Evolutionary conservation across 306 rosid species (phyloP), one percentile per base, ranked within the genome.

Genomic region (Sicyos edulis): DNA sequence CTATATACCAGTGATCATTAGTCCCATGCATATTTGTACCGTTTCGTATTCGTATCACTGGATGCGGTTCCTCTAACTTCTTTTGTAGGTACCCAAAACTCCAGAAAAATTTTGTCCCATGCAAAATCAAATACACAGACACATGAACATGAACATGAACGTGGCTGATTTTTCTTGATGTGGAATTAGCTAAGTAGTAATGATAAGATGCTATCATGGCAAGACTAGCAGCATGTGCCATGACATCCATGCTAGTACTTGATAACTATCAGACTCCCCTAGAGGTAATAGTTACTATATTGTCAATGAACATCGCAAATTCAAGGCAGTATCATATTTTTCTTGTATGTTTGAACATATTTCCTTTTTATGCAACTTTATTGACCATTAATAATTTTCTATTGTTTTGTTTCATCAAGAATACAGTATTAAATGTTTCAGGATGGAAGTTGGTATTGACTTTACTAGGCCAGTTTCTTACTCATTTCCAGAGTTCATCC

Each of bases 401-500:
- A 58, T 5, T 14, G 42, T 6, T 57, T 24, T 58, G 45, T 14
- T 60, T 6, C 47, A 60, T 60, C 67, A 60, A 60, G 67, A 7
- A 60, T 10, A 29, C 20, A 4, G 22, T 16, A 61, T 59, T 16
- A 5, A 37, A 37, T n/a, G 51, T 63, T 37, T 63, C 37, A 37
- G 70, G 3, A 63, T 37, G 70, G 10, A 65, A 4, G n/a, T 17
- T 44, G 21, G 32, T 10, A 64, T 4, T 3, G 12, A 21, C 54
- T 42, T 66, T 11, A 19, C 71, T 42, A 5, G 54, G 34, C 19
- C 24, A 66, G 37, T 20, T 74, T 75, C 99, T 91, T 75, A 95
- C 99, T 83, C 92, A 40, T 87, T 88, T 80, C 90, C 89, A 76
- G 99, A 86, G 58, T 80, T 89, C 85, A 85, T 85, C 59, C 87